phyloP scores from a whole-genome alignment of 495 filamentous ascomycete genomes.

The Pyronema domesticum region DNA sequence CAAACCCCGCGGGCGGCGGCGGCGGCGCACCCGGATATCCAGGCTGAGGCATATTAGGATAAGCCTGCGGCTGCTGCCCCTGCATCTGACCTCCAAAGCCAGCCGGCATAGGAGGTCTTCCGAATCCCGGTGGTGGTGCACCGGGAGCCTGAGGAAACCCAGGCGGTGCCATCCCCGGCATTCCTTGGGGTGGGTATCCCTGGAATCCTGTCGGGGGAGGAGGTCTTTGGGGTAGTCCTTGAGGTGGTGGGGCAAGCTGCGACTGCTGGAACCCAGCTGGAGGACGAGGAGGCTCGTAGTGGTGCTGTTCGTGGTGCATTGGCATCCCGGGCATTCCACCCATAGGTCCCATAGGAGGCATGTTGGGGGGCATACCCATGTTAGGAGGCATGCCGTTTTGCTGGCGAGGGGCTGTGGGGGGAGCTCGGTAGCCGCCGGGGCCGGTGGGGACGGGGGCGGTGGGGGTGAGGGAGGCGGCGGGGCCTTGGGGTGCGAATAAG shows the following conservation, averaged over 20 bases:
- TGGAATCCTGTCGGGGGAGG: conserved; percentile 20
- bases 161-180: conserved; percentile 17
- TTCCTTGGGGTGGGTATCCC: conserved; percentile 12
- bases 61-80: conserved; percentile 12
- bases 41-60: conserved; percentile 14
- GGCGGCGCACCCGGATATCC: conserved; percentile 9
- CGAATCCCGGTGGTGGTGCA: conserved; percentile 15
- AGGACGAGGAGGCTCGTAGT: conserved; percentile 12
- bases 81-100: conserved; percentile 10
- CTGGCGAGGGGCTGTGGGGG: conserved; percentile 10
- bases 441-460: conserved; percentile 3
- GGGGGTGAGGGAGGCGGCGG: conserved; percentile 11
- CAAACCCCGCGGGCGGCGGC: conserved; percentile 2
- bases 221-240: conserved; percentile 21
- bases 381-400: conserved; percentile 14
- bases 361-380: conserved; percentile 11
- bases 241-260: conserved; percentile 21
- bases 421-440: conserved; percentile 14
- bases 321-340: conserved; percentile 13
- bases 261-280: conserved; percentile 17
- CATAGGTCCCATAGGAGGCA: conserved; percentile 13
- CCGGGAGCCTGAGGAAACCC: conserved; percentile 17
- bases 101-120: conserved; percentile 4
- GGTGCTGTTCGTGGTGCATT: conserved; percentile 13
- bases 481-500: conserved; percentile 21